Evolutionary conservation across 257 asterid species (phyloP).

Genomic region (Mitragyna speciosa): DNA sequence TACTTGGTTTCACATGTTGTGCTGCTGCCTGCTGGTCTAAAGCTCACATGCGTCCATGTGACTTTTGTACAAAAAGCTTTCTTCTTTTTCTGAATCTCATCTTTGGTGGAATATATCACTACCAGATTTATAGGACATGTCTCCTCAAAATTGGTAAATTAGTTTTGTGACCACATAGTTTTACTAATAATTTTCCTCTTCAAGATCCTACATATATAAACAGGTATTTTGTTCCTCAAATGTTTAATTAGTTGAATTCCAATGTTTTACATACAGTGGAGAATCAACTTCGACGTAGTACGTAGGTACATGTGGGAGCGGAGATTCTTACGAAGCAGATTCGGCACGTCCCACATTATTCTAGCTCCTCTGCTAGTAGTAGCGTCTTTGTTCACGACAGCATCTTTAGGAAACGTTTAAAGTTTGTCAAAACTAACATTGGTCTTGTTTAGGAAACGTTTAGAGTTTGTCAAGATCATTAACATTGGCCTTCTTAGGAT

Average conservation of each 20-base stretch:
- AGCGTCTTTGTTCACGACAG: no score
- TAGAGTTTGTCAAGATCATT: no score
- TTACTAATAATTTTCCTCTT: background rate
- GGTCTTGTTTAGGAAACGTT: no score
- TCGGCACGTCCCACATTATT: no score
- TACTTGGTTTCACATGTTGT: conserved; percentile 19
- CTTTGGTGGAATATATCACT: background rate
- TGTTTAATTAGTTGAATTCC: background rate
- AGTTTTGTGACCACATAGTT: background rate
- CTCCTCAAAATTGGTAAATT: background rate
- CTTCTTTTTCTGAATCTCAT: background rate
- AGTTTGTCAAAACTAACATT: no score
- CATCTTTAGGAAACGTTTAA: no score
- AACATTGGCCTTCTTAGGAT: no score
- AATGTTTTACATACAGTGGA: background rate
- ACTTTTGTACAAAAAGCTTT: background rate
- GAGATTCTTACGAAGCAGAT: no score
- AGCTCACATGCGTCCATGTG: conserved; percentile 28
- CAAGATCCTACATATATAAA: background rate
- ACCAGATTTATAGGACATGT: background rate
- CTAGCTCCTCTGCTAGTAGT: no score
- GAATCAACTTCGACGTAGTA: no score
- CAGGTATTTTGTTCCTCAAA: background rate
- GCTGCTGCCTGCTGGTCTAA: conserved; percentile 5
- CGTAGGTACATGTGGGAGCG: no score